Evolutionary conservation across 2,329 filamentous ascomycete genomes (phyloP).

Genomic region (Fusarium praegraminearum): DNA sequence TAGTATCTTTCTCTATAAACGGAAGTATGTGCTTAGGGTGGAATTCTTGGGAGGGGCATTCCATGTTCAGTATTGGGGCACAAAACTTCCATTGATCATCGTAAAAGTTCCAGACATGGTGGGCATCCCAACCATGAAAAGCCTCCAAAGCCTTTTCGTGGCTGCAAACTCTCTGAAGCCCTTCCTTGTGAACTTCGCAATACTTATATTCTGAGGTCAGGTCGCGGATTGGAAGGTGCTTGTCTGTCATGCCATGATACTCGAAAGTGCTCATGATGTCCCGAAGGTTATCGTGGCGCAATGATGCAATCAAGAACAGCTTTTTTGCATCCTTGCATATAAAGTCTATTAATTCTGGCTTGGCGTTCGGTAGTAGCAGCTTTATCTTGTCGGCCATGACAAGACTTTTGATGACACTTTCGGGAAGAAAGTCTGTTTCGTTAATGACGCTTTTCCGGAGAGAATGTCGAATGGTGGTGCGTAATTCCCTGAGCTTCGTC

Average conservation of each 20-base stretch:
- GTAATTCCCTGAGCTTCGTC: background rate
- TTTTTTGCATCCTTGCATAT: background rate
- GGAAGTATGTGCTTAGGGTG: slow-evolving; percentile 5
- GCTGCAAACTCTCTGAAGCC: background rate
- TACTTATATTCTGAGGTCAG: background rate
- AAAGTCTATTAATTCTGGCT: background rate
- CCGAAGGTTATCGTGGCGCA: background rate
- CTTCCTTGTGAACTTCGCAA: background rate
- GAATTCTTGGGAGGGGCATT: background rate
- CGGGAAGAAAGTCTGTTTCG: background rate
- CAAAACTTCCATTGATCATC: slow-evolving; percentile 12
- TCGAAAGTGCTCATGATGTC: background rate
- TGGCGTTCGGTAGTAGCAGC: background rate
- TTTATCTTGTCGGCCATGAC: background rate
- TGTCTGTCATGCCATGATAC: background rate
- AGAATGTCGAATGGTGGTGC: background rate
- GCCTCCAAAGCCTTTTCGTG: background rate
- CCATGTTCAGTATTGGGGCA: slow-evolving; percentile 3
- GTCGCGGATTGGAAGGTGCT: slow-evolving; percentile 9
- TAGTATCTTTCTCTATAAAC: background rate
- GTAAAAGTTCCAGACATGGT: background rate
- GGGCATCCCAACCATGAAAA: slow-evolving; percentile 11
- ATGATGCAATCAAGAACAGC: slow-evolving; percentile 2
- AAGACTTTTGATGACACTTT: background rate
- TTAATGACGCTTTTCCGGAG: background rate